phyloP scores from a whole-genome alignment of 2,329 filamentous ascomycete genomes.

The Phyllosticta ampelicida region DNA sequence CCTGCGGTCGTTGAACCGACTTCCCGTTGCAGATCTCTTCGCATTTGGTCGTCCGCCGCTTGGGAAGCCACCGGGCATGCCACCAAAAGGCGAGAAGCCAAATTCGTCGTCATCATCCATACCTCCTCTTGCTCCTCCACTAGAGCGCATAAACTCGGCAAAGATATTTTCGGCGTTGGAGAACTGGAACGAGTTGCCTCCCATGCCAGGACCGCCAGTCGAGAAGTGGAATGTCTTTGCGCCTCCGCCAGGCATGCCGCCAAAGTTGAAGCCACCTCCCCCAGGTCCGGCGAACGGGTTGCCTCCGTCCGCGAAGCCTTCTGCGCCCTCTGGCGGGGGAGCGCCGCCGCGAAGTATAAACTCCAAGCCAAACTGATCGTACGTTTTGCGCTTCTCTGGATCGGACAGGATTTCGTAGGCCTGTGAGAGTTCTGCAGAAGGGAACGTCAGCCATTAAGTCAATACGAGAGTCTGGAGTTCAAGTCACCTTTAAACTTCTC shows the following conservation, averaged over 20 bases:
- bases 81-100: slow-evolving; percentile 30
- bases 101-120: slow-evolving; percentile 44
- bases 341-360: slow-evolving; percentile 75
- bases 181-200: slow-evolving; percentile 65
- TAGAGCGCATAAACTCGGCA: slow-evolving; percentile 62
- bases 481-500: slow-evolving; percentile 81
- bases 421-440: slow-evolving; percentile 65
- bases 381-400: slow-evolving; percentile 89
- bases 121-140: slow-evolving; percentile 31
- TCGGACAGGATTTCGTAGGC: slow-evolving; percentile 97
- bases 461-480: background rate
- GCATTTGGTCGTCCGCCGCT: slow-evolving; percentile 26
- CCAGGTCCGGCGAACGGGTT: slow-evolving; percentile 31
- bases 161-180: slow-evolving; percentile 78
- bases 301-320: slow-evolving; percentile 25
- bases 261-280: slow-evolving; percentile 41
- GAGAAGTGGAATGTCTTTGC: slow-evolving; percentile 54
- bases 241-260: slow-evolving; percentile 48
- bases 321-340: slow-evolving; percentile 50
- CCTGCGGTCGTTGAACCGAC: slow-evolving; percentile 29
- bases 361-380: slow-evolving; percentile 90
- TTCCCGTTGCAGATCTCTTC: slow-evolving; percentile 20
- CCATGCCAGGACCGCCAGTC: slow-evolving; percentile 40
- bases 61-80: slow-evolving; percentile 20
- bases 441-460: slow-evolving; percentile 10